Percentiles rank a stretch among this genome's conserved stretches.
Conservation (phyloP, 345 rosid species). For the Euclidium syriacum region DNA sequence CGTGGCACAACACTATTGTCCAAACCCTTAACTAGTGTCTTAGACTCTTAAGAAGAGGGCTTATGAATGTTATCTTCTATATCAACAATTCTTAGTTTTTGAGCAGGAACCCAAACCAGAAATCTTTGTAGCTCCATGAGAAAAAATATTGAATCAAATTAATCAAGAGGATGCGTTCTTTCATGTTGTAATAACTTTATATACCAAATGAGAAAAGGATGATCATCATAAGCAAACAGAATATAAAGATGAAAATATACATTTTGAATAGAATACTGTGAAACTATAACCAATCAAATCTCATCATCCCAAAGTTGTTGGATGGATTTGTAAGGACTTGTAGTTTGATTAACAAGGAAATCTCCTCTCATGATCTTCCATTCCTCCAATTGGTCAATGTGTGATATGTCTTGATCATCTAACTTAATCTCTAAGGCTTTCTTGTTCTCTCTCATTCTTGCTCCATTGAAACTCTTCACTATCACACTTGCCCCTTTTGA, state of each 20-base stretch:
- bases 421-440: conserved; percentile 43
- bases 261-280: not conserved
- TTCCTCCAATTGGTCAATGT: conserved; percentile 56
- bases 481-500: conserved; percentile 76
- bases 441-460: conserved; percentile 65
- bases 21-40: conserved; percentile 59
- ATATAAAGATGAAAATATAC: conserved; percentile 15
- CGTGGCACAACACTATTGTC: conserved; percentile 97
- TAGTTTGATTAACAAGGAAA: conserved; percentile 55
- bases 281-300: conserved; percentile 38
- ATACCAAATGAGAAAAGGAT: not conserved
- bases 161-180: not conserved
- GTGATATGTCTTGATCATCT: conserved; percentile 47
- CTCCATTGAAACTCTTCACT: conserved; percentile 68
- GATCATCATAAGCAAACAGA: not conserved
- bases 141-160: not conserved
- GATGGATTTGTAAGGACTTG: conserved; percentile 68
- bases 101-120: too few relatives aligned
- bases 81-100: too few relatives aligned
- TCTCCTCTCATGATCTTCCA: conserved; percentile 84
- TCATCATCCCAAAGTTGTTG: conserved; percentile 77
- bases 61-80: too few relatives aligned
- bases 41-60: not conserved
- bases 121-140: not conserved
- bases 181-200: conserved; percentile 19